Percentiles rank a stretch among this genome's conserved stretches.
Conservation (phyloP, 2,329 filamentous ascomycete species). For the Calonectria ilicicola region DNA sequence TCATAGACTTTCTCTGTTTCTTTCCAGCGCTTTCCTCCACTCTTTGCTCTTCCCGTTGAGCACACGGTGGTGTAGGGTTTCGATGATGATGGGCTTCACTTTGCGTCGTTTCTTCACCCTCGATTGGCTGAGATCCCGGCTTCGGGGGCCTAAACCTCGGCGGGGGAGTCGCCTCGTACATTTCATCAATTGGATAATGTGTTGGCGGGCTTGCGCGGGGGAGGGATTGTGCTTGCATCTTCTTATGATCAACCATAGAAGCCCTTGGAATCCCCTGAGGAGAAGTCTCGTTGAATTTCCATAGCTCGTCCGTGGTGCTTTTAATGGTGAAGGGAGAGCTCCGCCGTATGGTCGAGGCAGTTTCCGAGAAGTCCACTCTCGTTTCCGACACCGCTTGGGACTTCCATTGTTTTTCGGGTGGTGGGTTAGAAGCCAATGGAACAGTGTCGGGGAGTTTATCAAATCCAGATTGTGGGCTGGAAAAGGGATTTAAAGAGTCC, state of each 20-base stretch:
- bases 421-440: constrained; percentile 36
- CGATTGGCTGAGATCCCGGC: neutral
- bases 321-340: constrained; percentile 44
- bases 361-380: constrained; percentile 49
- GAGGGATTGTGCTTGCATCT: constrained; percentile 1
- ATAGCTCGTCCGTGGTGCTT: constrained; percentile 27
- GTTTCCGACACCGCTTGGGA: neutral
- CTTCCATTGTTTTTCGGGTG: neutral
- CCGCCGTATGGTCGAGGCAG: constrained; percentile 47
- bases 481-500: constrained; percentile 39
- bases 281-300: constrained; percentile 30
- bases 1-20: constrained; percentile 17
- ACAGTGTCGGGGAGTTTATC: constrained; percentile 47
- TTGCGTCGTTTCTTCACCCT: neutral
- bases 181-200: constrained; percentile 42
- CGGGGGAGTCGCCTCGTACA: constrained; percentile 43
- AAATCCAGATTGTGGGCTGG: constrained; percentile 39
- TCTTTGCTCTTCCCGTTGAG: neutral
- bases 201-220: neutral
- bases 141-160: constrained; percentile 10
- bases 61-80: constrained; percentile 8
- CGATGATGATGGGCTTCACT: neutral
- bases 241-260: neutral
- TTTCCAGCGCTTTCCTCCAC: neutral
- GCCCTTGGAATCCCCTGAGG: constrained; percentile 9